Base-by-base conservation (phyloP, 306 rosid genomes). In the Cucurbita maxima region DNA sequence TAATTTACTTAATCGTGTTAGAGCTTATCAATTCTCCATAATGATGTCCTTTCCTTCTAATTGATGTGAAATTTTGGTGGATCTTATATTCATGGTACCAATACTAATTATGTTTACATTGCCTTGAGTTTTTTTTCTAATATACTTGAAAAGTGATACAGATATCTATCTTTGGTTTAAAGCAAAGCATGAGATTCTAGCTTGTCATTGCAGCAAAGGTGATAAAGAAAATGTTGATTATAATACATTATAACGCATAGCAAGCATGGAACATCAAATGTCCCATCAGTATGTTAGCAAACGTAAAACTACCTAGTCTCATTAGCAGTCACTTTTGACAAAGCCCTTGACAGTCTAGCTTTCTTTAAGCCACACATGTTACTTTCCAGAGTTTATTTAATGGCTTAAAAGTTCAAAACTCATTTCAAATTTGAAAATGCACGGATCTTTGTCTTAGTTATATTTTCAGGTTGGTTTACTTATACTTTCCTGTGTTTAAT, bases 121-220 rank as follows among this genome's bases (percentile, higher is more conserved):
- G 59, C 30, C 59, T 50, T 50, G 40, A 50, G 9, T 44, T 25
- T 13, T 0, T 25, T 50, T 6, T 10, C 25, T 22, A 50, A 70
- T 70, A 45, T 8, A 22, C 34, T 50, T 70, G 74, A 50, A 70
- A 70, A 15, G 74, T 70, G 59, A 50, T 50, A 15, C 55, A 66
- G 53, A 30, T 70, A 25, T 34, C 58, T 70, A 20, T 70, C 74
- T 70, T 70, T 50, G 58, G 58, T 70, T 51, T 50, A 50, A 70
- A 70, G 74, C 59, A 50, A 70, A 70, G 74, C 74, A 70, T 30
- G 22, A 50, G 74, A 70, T 70, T 70, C 74, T 70, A 15, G 15
- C 74, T 70, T 70, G 58, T 34, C 56, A 70, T 51, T 14, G 74
- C 74, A 70, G 74, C 74, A 50, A 70, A 70, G 58, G 73, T 68